phyloP scores from a whole-genome alignment of 306 rosid species.

The Pyrus betulifolia region DNA sequence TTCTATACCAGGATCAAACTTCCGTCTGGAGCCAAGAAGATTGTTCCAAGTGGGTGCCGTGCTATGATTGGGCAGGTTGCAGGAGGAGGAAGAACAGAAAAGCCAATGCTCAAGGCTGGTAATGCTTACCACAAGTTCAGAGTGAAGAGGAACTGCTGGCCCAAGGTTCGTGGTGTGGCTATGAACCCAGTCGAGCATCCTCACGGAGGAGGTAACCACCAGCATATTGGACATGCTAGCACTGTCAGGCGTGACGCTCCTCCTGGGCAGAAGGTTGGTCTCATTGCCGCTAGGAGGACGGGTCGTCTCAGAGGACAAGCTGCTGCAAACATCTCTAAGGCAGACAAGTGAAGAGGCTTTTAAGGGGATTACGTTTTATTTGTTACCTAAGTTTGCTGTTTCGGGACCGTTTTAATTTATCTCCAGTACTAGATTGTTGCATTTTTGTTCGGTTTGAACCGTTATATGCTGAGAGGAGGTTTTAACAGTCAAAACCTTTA shows the following conservation, averaged over 20 bases:
- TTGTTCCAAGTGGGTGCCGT: slow-evolving; percentile 13
- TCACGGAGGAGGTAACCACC: slow-evolving; percentile 20
- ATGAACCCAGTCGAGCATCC: slow-evolving; percentile 19
- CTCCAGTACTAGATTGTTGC: neutral
- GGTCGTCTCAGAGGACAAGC: slow-evolving; percentile 17
- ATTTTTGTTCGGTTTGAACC: neutral
- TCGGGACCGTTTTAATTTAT: neutral
- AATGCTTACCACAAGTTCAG: slow-evolving; percentile 17
- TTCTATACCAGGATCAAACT: slow-evolving; percentile 7
- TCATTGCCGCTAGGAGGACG: slow-evolving; percentile 17
- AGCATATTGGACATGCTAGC: slow-evolving; percentile 18
- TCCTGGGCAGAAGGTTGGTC: slow-evolving; percentile 19
- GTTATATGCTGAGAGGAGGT: neutral
- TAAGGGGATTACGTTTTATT: neutral
- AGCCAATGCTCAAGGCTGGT: slow-evolving; percentile 20
- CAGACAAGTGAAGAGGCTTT: neutral
- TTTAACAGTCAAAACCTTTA: neutral
- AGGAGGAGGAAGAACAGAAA: slow-evolving; percentile 11
- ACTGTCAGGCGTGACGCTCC: slow-evolving; percentile 20
- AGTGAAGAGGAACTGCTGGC: slow-evolving; percentile 22
- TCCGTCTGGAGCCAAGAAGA: slow-evolving; percentile 17
- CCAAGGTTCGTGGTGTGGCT: slow-evolving; percentile 19
- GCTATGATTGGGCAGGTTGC: slow-evolving; percentile 19
- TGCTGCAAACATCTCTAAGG: neutral
- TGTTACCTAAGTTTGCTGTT: neutral